These are phyloP conservation scores for Ophiocordyceps polyrhachis-furcata DNA, from an alignment of 2,329 filamentous ascomycete genomes.

Conservation along the genomic window DNA sequence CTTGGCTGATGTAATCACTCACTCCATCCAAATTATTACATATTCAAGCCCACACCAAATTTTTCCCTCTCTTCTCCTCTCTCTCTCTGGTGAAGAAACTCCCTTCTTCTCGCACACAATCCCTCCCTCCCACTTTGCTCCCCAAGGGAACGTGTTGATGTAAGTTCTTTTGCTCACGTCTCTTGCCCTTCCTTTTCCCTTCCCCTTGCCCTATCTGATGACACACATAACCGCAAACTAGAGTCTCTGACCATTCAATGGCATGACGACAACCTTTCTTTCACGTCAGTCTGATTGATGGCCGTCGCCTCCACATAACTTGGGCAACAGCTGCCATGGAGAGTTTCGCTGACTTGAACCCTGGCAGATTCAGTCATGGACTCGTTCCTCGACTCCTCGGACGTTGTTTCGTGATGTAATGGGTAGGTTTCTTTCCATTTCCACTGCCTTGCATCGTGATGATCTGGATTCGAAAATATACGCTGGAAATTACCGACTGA, in stretches of 20 bases:
- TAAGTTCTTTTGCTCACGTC: background rate
- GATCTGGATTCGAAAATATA: slow-evolving; percentile 44
- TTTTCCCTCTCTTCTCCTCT: background rate
- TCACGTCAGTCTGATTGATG: slow-evolving; percentile 80
- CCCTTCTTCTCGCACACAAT: background rate
- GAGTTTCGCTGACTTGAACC: background rate
- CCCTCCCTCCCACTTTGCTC: background rate
- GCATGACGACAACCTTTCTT: slow-evolving; percentile 60
- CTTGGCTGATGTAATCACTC: background rate
- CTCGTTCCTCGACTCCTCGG: background rate
- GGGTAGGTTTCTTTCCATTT: slow-evolving; percentile 15
- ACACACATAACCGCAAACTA: slow-evolving; percentile 83
- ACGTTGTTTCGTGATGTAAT: background rate
- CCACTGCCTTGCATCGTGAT: slow-evolving; percentile 20
- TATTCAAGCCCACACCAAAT: background rate
- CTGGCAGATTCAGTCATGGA: background rate
- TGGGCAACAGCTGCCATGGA: background rate
- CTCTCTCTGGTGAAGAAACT: slow-evolving; percentile 1
- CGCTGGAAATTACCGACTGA: slow-evolving; percentile 97
- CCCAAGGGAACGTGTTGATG: background rate
- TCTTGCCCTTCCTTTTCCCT: slow-evolving; percentile 12
- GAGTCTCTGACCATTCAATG: slow-evolving; percentile 74
- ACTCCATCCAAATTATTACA: background rate
- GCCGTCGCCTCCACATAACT: background rate
- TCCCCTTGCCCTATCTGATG: slow-evolving; percentile 35